Conservation (phyloP, 495 filamentous ascomycete genomes). For the Tuber calosporum region DNA sequence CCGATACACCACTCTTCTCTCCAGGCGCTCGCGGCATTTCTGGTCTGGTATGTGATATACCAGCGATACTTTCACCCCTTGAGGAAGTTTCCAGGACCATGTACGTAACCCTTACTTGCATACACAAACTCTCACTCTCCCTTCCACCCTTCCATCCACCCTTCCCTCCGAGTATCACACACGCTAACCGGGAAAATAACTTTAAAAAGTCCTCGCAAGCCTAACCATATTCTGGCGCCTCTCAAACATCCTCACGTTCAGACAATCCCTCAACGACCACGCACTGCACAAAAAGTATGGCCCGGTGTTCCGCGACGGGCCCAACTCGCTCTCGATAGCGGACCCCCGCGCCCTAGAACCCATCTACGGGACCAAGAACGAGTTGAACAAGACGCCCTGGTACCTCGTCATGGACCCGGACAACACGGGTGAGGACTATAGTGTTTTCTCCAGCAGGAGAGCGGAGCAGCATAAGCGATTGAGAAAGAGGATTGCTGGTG, state of each 20-base stretch:
- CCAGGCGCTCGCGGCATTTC: neutral
- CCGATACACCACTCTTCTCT: neutral
- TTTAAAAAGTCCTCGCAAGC: conserved; percentile 13
- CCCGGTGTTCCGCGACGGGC: conserved; percentile 5
- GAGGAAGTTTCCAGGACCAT: conserved; percentile 28
- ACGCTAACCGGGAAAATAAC: neutral
- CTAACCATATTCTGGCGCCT: conserved; percentile 16
- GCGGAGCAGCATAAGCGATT: conserved; percentile 2
- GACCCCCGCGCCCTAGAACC: conserved; percentile 8
- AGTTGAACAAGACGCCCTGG: conserved; percentile 7
- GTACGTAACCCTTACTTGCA: neutral
- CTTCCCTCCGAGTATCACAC: too few relatives aligned
- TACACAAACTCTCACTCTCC: conserved; percentile 7
- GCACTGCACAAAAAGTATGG: conserved; percentile 16
- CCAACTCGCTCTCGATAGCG: conserved; percentile 9
- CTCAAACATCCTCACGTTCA: neutral
- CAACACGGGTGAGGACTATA: conserved; percentile 3
- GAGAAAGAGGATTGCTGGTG: conserved; percentile 5
- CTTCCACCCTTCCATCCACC: too few relatives aligned
- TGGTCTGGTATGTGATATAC: conserved; percentile 4
- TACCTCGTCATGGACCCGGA: neutral
- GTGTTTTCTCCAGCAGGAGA: conserved; percentile 9
- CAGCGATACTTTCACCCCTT: conserved; percentile 26
- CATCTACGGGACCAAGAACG: conserved; percentile 10
- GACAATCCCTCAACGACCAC: conserved; percentile 6